Base-by-base conservation (phyloP, 495 filamentous ascomycete species). In the Entonaema liquescens region DNA sequence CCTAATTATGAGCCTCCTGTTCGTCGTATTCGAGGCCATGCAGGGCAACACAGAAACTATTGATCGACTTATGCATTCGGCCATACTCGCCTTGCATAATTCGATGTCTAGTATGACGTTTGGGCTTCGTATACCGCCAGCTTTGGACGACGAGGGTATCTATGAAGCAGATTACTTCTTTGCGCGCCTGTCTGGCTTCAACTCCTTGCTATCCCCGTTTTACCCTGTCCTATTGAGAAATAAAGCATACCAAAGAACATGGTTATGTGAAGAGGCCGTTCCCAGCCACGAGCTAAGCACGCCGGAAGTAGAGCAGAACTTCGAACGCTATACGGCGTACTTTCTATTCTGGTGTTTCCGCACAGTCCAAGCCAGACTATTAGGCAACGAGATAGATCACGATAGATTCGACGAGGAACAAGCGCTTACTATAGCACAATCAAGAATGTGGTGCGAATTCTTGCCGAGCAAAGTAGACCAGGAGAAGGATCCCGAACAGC, bases 21-120 rank as follows among this genome's bases (percentile, higher is more conserved):
- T 69, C 55, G 42, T 73, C 23, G 50, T 67, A 3, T 73, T 68
- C 49, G 70, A 73, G 61, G 21, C 66, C 11, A 61, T 73, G 29
- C 65, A 73, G 26, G 70, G 70, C 49, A 57, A 73, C 19, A 65
- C 17, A n/a, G 60, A 65, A 7, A 52, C 65, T 5, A 47, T 68
- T n/a, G 70, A 69, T 28, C 54, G 33, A 17, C 35, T 70, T 26
- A 59, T 65, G 36, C 54, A 59, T 26, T 29, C 67, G 6, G 26
- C 67, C 0, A 64, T 70, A n/a, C 33, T 58, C 8, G 47, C 61
- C 0, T 35, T 70, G 17, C 35, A 70, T 44, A 42, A 25, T 57
- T 63, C 33, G 12, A 13, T 28, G 11, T 55, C 56, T 5, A 61
- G 62, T 17, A 13, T 55, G 29, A 33, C 23, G 1, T 15, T 21